Evolutionary conservation across 164 flowering plant species (phyloP).

Genomic region (Vitis cinerea): DNA sequence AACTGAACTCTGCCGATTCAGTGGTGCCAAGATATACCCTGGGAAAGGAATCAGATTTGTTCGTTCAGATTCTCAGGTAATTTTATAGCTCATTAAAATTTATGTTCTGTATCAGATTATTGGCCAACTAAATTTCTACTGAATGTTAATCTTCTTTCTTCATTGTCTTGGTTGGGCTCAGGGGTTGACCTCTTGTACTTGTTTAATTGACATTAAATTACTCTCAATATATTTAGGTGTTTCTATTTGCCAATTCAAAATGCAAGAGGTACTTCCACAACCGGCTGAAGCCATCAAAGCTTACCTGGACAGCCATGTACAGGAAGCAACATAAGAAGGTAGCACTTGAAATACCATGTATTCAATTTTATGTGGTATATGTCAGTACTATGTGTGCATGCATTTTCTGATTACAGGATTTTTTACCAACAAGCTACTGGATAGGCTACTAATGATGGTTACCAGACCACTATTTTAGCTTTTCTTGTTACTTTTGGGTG

Average conservation of each 20-base stretch:
- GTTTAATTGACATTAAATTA: neutral
- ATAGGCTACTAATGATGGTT: too few species aligned
- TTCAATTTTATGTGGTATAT: too few species aligned
- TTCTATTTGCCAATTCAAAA: constrained; percentile 75
- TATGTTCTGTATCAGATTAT: neutral
- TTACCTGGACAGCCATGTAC: constrained; percentile 75
- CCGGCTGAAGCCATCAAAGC: constrained; percentile 79
- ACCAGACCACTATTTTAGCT: too few species aligned
- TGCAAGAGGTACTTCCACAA: constrained; percentile 91
- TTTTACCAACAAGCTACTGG: too few species aligned
- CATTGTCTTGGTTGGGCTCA: too few species aligned
- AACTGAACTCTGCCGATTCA: constrained; percentile 60
- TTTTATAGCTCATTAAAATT: neutral
- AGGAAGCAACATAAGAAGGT: constrained; percentile 73
- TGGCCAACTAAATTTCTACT: neutral
- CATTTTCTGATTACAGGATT: too few species aligned
- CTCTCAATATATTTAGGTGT: constrained; percentile 30
- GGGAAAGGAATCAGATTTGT: constrained; percentile 58
- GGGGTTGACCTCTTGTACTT: neutral
- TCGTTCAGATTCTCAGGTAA: constrained; percentile 53
- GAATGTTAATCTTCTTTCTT: neutral
- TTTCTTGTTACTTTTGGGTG: too few species aligned
- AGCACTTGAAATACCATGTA: too few species aligned
- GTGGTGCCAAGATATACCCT: constrained; percentile 56
- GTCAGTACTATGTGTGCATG: too few species aligned